Evolutionary conservation across 2,329 filamentous ascomycete species (phyloP), one percentile per base, ranked within the genome.

Genomic region (Aspergillus brunneoviolaceus): DNA sequence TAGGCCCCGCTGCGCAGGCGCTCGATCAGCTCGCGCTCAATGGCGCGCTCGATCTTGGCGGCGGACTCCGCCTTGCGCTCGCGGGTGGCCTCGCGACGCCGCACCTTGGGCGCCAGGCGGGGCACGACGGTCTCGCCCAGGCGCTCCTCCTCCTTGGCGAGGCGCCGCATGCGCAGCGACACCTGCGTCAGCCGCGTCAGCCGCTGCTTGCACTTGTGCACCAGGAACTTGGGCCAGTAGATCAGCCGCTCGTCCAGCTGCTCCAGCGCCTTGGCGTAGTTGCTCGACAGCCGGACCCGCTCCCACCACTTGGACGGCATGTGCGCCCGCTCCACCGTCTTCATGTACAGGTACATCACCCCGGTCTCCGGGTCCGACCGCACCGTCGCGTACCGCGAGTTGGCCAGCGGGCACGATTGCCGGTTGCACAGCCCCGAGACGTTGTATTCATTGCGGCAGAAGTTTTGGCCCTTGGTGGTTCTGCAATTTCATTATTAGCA

Each of bases 201-300:
- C 61, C 95, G 88, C 80, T 98, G 95, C 82, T 99, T 99, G 83
- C 92, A 95, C 80, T 96, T 96, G 81, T 96, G 92, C 35, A 92
- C 81, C 65, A 96, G 80, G 74, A 96, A 97, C 76, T 96, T 96
- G 58, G 94, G 93, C 81, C 92, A 98, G 83, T 96, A 98, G 72
- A 92, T 89, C 67, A 96, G 82, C 52, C 89, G 85, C 69, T 91
- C 86, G 74, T 96, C 92, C 66, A 99, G 87, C 76, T 96, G 91
- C 67, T 90, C 85, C 27, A 99, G 85, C 0, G 95, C 95, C 74
- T 93, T 90, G 64, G 88, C 86, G 77, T 98, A 98, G 81, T 98
- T 97, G 69, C 87, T 86, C 29, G 91, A 92, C 35, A 99, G 82
- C 73, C 92, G 91, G 74, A 97, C 92, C 68, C 89, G 88, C 80